Percentiles rank a stretch among this genome's conserved stretches.
Evolutionary conservation across 345 rosid species (phyloP).

Genomic region (Populus alba): DNA sequence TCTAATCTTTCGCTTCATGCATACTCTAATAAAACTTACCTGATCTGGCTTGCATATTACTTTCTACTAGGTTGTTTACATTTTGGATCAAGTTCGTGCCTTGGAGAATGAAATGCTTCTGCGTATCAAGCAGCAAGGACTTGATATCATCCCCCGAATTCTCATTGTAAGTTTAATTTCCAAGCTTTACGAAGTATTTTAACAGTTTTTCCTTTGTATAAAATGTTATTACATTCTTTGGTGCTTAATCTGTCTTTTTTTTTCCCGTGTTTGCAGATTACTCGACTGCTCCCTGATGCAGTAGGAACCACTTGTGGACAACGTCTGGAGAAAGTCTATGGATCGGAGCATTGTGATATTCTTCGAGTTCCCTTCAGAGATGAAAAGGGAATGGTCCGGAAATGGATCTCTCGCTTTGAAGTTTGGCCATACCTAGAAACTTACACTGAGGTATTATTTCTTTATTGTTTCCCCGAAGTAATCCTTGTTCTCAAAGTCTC

Average conservation of each 20-base stretch:
- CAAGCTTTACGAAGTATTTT: background rate
- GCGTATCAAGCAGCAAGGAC: conserved; percentile 89
- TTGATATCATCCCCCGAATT: conserved; percentile 76
- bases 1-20: background rate
- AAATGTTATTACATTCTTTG: background rate
- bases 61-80: conserved; percentile 69
- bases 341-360: conserved; percentile 71
- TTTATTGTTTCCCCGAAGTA: background rate
- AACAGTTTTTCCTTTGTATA: background rate
- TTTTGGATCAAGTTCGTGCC: conserved; percentile 97
- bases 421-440: conserved; percentile 97
- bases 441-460: conserved; percentile 64
- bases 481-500: background rate
- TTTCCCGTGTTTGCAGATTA: conserved; percentile 44
- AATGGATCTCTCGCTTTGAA: conserved; percentile 93
- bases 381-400: conserved; percentile 73
- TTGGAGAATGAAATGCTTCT: conserved; percentile 84
- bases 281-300: conserved; percentile 90
- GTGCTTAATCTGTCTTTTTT: conserved; percentile 6
- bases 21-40: background rate
- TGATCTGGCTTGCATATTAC: background rate
- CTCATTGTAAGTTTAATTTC: conserved; percentile 56
- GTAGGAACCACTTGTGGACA: conserved; percentile 90
- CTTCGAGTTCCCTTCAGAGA: conserved; percentile 84
- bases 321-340: conserved; percentile 80